Conservation (phyloP, 2,329 filamentous ascomycete genomes). For the Pseudocercospora fijiensis region DNA sequence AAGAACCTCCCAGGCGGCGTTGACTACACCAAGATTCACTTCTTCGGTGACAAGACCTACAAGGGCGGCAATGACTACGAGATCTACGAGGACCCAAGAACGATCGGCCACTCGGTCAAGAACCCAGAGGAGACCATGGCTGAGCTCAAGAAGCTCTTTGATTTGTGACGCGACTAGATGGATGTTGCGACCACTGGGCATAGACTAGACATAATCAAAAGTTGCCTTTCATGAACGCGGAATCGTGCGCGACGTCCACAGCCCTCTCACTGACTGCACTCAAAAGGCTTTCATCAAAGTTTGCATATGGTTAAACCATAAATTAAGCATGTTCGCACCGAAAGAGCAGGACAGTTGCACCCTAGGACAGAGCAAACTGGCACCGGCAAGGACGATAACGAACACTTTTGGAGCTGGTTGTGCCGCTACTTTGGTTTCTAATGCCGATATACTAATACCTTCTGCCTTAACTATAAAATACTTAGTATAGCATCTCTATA, state of each 20-base stretch:
- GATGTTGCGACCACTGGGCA: conserved; percentile 7
- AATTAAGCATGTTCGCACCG: background rate
- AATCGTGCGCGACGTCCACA: background rate
- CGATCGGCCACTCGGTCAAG: conserved; percentile 79
- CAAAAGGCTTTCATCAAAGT: no score
- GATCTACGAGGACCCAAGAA: conserved; percentile 80
- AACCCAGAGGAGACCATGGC: conserved; percentile 78
- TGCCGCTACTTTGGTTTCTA: background rate
- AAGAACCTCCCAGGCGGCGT: conserved; percentile 64
- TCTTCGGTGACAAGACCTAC: conserved; percentile 96
- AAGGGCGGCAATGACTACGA: conserved; percentile 93
- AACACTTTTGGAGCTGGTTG: no score
- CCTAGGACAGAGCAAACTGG: background rate
- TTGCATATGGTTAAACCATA: no score
- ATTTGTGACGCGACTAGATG: conserved; percentile 26
- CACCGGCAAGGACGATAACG: background rate
- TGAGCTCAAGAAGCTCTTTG: conserved; percentile 77
- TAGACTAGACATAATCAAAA: conserved; percentile 3
- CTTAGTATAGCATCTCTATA: no score
- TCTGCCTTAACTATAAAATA: no score
- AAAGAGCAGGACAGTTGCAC: background rate
- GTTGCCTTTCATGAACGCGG: background rate
- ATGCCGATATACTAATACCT: no score
- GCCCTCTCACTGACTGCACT: background rate
- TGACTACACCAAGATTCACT: conserved; percentile 85